phyloP scores from a whole-genome alignment of 2,329 filamentous ascomycete species.

The Alternaria metachromatica region DNA sequence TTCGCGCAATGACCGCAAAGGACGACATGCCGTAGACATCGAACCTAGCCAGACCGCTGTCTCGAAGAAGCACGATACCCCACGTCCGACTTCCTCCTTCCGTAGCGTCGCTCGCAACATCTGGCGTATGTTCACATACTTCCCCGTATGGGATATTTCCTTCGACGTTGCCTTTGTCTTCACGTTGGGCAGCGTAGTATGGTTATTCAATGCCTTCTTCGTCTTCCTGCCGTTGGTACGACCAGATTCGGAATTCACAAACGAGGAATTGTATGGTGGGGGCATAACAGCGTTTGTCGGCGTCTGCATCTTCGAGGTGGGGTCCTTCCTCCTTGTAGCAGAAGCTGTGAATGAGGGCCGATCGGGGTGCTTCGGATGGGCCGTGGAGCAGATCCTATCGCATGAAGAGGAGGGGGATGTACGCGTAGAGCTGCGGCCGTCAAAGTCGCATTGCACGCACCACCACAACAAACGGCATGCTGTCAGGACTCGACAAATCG shows the following conservation, averaged over 20 bases:
- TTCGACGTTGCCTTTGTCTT: constrained; percentile 63
- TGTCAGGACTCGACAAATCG: constrained; percentile 23
- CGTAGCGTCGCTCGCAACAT: constrained; percentile 48
- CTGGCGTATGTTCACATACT: constrained; percentile 57
- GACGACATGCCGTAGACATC: constrained; percentile 49
- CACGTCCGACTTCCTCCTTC: constrained; percentile 42
- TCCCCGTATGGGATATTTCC: constrained; percentile 64
- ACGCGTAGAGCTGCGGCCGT: constrained; percentile 18
- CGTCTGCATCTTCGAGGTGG: constrained; percentile 70
- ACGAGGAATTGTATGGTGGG: constrained; percentile 61
- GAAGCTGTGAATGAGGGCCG: constrained; percentile 74
- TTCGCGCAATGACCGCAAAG: constrained; percentile 54
- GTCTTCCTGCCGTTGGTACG: constrained; percentile 65
- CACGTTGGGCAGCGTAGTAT: constrained; percentile 57
- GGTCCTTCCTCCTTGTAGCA: constrained; percentile 67
- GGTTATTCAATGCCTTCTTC: constrained; percentile 66
- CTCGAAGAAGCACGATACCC: constrained; percentile 35
- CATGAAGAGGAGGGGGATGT: constrained; percentile 22
- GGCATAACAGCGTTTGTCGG: constrained; percentile 72
- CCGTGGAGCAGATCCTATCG: constrained; percentile 60
- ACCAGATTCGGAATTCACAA: constrained; percentile 61
- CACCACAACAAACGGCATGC: constrained; percentile 48
- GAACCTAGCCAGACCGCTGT: constrained; percentile 11
- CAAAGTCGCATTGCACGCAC: constrained; percentile 39
- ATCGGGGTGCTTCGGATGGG: constrained; percentile 73